Evolutionary conservation across 164 flowering plant species (phyloP).

Genomic region (Umbilicus rupestris): DNA sequence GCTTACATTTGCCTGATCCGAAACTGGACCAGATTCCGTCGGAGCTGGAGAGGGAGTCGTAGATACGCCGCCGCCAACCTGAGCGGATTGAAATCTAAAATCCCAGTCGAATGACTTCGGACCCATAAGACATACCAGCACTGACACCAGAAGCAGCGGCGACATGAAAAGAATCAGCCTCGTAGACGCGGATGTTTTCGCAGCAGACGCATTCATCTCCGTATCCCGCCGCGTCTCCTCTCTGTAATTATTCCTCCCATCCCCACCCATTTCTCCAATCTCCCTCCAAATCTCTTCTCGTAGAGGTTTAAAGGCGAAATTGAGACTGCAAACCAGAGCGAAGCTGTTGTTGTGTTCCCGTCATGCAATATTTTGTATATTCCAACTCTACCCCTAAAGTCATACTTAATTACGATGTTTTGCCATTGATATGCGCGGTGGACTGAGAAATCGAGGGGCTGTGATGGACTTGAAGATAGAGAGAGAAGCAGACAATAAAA

Average conservation of each 20-base stretch:
- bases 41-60: background rate
- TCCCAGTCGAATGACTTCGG: conserved; percentile 21
- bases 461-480: background rate
- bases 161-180: conserved; percentile 24
- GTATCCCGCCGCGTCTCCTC: background rate
- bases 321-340: background rate
- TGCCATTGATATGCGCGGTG: background rate
- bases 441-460: background rate
- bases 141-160: conserved; percentile 24
- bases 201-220: background rate
- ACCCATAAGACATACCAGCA: conserved; percentile 19
- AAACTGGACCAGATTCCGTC: background rate
- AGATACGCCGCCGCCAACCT: conserved; percentile 12
- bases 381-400: background rate
- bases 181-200: conserved; percentile 18
- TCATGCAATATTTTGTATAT: background rate
- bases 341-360: background rate
- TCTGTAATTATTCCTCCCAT: too few species aligned
- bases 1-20: background rate
- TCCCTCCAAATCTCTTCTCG: too few species aligned
- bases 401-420: background rate
- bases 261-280: background rate
- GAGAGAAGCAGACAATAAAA: background rate
- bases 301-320: too few species aligned
- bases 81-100: conserved; percentile 7